Base-by-base conservation (phyloP, 495 filamentous ascomycete genomes). In the Aspergillus taichungensis region DNA sequence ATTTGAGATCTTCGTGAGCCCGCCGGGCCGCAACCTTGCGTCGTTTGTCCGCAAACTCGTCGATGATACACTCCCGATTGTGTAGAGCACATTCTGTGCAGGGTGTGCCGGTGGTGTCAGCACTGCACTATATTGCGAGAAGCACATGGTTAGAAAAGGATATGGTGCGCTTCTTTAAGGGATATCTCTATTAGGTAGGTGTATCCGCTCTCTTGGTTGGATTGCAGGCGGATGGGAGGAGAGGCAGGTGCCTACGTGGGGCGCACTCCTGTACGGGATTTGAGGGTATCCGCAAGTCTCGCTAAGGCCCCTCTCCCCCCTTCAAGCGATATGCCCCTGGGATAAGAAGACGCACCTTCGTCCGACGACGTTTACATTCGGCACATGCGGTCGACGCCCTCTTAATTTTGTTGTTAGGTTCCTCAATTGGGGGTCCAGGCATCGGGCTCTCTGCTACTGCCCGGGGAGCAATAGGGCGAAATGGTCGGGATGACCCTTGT, bases 301-400 rank as follows among this genome's bases (percentile, higher is more conserved):
- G 18, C 18, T 24, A 24, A 24, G 18, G 18, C 18, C 18, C 1
- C 18, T 24, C 4, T 4, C 18, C 18, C 18, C n/a, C n/a, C n/a
- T n/a, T n/a, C 2, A 24, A 24, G 18, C 18, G 18, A 24, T 2
- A 34, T 34, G 2, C 5, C 12, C 32, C 9, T 3, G 9, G 12
- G 12, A 37, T 3, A 10, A 36, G 7, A 11, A 24, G 11, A 43
- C 37, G 31, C 64, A 72, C 68, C 64, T 64, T 69, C 34, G 65
- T 70, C 27, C 68, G 62, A 34, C 63, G 55, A 39, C 50, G 59
- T 50, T 72, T 63, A 50, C 68, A 72, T 47, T 72, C 65, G 28
- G 45, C 51, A 47, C 68, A 72, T 14, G 68, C 68, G 9, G 61
- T 63, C 8, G 67, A 70, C 7, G 63, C 67, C 44, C 68, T 55